These are phyloP conservation scores for Wickerhamomyces chaumierensis DNA, from an alignment of 805 yeast genomes.

Conservation along the genomic window DNA sequence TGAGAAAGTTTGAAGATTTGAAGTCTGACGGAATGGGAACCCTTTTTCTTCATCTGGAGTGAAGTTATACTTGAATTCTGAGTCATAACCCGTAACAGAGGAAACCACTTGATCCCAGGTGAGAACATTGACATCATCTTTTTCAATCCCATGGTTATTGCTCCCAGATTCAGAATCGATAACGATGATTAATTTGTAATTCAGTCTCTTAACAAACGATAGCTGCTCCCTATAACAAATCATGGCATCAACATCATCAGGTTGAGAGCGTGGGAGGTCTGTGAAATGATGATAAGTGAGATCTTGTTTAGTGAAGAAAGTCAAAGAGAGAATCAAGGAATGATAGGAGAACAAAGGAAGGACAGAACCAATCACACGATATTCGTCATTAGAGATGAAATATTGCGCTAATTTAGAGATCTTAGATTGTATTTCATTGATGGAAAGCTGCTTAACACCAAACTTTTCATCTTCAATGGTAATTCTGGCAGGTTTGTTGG, in stretches of 20 bases:
- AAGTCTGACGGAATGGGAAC: slow-evolving; percentile 23
- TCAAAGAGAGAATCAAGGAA: slow-evolving; percentile 28
- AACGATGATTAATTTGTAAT: slow-evolving; percentile 24
- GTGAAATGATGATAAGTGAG: slow-evolving; percentile 30
- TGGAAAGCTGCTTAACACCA: slow-evolving; percentile 1
- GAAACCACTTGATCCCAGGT: no score
- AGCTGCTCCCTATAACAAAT: slow-evolving; percentile 19
- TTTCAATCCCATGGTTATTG: no score
- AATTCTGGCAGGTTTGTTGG: no score
- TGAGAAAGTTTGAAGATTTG: slow-evolving; percentile 16
- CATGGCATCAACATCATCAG: slow-evolving; percentile 19
- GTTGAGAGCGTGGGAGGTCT: slow-evolving; percentile 18
- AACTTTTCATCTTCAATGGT: no score
- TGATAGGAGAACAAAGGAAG: slow-evolving; percentile 19
- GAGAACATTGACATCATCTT: no score
- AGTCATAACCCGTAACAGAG: slow-evolving; percentile 2
- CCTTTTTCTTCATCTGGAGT: slow-evolving; percentile 19
- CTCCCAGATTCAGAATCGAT: no score
- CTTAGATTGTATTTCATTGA: slow-evolving; percentile 20
- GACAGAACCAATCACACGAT: slow-evolving; percentile 19
- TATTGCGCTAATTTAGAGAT: slow-evolving; percentile 17
- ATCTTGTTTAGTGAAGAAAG: slow-evolving; percentile 30
- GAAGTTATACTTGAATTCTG: slow-evolving; percentile 17
- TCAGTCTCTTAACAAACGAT: slow-evolving; percentile 13
- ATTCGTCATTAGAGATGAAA: slow-evolving; percentile 10